Percentiles rank a stretch among this genome's conserved stretches.
Conservation (phyloP, 2,329 filamentous ascomycete genomes). For the Paecilomyces niveus region DNA sequence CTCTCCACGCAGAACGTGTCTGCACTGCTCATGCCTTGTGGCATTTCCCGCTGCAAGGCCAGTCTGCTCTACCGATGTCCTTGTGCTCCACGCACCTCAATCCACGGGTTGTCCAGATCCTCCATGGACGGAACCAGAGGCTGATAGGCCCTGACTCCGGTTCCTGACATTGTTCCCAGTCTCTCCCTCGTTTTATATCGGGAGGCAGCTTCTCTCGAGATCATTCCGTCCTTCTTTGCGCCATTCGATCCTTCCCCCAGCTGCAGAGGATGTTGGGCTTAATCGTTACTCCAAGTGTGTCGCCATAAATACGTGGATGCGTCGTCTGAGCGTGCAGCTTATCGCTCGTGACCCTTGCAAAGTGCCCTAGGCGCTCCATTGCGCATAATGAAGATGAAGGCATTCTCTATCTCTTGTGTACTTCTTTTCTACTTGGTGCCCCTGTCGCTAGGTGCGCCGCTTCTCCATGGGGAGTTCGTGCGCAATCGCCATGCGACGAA, state of each 20-base stretch:
- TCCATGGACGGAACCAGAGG: not conserved
- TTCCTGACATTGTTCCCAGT: not conserved
- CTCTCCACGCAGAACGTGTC: not conserved
- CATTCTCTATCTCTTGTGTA: not conserved
- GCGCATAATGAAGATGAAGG: not conserved
- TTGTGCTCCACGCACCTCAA: not conserved
- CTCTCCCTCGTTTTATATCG: not conserved
- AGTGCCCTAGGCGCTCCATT: not conserved
- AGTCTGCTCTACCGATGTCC: not conserved
- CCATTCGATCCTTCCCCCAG: not conserved
- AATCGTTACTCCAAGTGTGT: not conserved
- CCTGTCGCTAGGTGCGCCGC: not conserved
- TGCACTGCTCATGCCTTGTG: not conserved
- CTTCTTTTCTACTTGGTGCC: not conserved
- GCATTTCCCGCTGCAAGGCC: not conserved
- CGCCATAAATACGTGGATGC: not conserved
- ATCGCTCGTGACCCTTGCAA: not conserved
- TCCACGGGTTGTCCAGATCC: not conserved
- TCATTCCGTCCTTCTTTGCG: not conserved
- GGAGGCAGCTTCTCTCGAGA: not conserved
- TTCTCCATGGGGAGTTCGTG: not conserved
- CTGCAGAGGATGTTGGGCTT: not conserved
- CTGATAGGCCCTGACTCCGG: not conserved
- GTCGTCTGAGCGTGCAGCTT: not conserved
- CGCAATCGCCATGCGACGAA: not conserved